Evolutionary conservation across 2,329 filamentous ascomycete genomes (phyloP).

Genomic region (Ophiobolus disseminans): DNA sequence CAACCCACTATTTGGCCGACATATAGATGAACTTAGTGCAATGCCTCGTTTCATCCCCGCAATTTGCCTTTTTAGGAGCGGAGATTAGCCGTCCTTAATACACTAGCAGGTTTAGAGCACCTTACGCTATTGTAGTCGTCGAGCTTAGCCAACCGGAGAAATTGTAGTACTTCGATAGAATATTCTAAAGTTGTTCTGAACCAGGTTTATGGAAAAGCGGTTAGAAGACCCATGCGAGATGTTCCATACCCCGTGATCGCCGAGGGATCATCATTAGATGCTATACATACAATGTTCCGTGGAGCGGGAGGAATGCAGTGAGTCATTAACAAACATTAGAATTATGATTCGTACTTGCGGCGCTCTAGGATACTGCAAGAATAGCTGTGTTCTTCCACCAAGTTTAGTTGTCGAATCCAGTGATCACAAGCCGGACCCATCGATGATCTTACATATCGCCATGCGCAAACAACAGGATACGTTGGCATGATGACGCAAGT

Average conservation of each 20-base stretch:
- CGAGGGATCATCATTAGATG: too few species aligned
- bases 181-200: neutral
- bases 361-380: too few species aligned
- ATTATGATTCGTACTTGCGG: too few species aligned
- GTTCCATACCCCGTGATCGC: neutral
- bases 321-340: too few species aligned
- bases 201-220: conserved; percentile 3
- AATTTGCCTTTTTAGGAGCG: conserved; percentile 2
- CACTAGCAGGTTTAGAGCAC: neutral
- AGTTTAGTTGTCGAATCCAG: too few species aligned
- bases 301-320: too few species aligned
- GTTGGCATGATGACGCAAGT: too few species aligned
- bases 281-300: too few species aligned
- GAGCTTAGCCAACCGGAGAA: neutral
- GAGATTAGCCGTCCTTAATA: conserved; percentile 7
- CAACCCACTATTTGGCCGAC: neutral
- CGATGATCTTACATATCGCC: too few species aligned
- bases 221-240: neutral
- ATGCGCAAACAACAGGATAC: too few species aligned
- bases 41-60: neutral
- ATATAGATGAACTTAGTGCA: neutral
- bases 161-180: neutral
- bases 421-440: too few species aligned
- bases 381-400: too few species aligned
- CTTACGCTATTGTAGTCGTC: neutral